Evolutionary conservation across 345 rosid species (phyloP), one percentile per base, ranked within the genome.

Genomic region (Eucalyptus curtisii): DNA sequence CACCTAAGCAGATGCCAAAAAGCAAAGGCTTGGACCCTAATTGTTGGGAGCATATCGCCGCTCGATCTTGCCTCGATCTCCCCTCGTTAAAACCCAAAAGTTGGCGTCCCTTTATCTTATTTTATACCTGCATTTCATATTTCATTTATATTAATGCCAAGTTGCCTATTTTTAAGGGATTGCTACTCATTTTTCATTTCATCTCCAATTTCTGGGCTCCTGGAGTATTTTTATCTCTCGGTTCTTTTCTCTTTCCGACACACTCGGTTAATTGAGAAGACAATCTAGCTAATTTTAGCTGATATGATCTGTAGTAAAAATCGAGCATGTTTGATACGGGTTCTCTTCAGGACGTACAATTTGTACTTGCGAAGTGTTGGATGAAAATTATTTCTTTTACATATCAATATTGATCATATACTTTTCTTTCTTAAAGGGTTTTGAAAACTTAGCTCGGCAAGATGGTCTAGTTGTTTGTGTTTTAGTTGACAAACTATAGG

Each of bases 61-160:
- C 91, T 90, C 90, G 68, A 91, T 94, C 95, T 93, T 89, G 90
- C 88, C 92, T 92, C 91, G 92, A 92, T 91, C 64, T 92, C 84
- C 90, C 86, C 90, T 88, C 92, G 87, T 90, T 89, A 90, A 93
- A 86, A 50, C 92, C 88, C 86, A 92, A 92, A 92, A 91, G 68
- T 64, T 20, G 25, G 40, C 48, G 57, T 40, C 80, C 59, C 59
- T 17, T 79, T 20, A 42, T 89, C 85, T 27, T 40, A 40, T 82
- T 76, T 76, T 76, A 40, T 37, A 40, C 82, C 45, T 20, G 13
- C 82, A 19, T 76, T 8, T 76, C 82, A 76, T 20, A 19, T 76
- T 42, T 76, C 2, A 76, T 76, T 76, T 37, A 19, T 40, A 76
- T 20, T 20, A 76, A 76, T 3, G 82, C 14, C 27, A 40, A 20